Percentiles rank a stretch among this genome's conserved stretches.
These are phyloP conservation scores for Phaeoacremonium minimum DNA, from an alignment of 2,329 filamentous ascomycete species.

Conservation along the genomic window DNA sequence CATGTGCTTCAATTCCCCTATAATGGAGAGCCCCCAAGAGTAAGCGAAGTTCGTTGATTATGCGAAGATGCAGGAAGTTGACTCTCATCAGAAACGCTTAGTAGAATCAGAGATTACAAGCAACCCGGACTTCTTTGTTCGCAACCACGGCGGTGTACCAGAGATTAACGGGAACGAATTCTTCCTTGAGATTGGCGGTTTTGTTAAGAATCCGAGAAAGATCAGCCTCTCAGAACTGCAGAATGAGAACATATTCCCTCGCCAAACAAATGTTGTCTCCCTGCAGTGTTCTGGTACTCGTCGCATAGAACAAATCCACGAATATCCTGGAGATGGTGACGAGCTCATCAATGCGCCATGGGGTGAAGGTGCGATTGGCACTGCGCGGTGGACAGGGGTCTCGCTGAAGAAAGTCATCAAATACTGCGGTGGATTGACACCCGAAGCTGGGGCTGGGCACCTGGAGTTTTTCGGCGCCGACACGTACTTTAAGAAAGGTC, in stretches of 20 bases:
- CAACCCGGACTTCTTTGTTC: constrained; percentile 53
- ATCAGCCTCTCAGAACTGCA: constrained; percentile 57
- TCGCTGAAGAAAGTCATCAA: constrained; percentile 68
- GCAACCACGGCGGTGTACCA: constrained; percentile 70
- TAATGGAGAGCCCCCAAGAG: constrained; percentile 55
- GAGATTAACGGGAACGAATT: constrained; percentile 54
- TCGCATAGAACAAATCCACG: constrained; percentile 62
- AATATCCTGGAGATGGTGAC: constrained; percentile 65
- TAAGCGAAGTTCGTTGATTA: constrained; percentile 5
- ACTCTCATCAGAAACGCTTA: constrained; percentile 34
- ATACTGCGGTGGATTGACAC: constrained; percentile 56
- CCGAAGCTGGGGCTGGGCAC: constrained; percentile 45
- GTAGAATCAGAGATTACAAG: constrained; percentile 55
- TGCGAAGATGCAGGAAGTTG: background rate
- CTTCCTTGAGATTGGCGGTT: constrained; percentile 44
- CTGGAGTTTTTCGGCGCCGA: constrained; percentile 68
- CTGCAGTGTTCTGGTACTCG: constrained; percentile 68
- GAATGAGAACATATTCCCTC: constrained; percentile 56
- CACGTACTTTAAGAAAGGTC: constrained; percentile 66
- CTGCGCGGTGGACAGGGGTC: constrained; percentile 58
- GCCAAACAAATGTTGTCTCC: constrained; percentile 52
- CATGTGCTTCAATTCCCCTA: constrained; percentile 61
- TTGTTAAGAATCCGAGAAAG: constrained; percentile 53
- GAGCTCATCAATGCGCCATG: constrained; percentile 52
- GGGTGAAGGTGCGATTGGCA: constrained; percentile 66